Conservation (phyloP, 768 basidiomycete species). For the Kwoniella newhampshirensis region DNA sequence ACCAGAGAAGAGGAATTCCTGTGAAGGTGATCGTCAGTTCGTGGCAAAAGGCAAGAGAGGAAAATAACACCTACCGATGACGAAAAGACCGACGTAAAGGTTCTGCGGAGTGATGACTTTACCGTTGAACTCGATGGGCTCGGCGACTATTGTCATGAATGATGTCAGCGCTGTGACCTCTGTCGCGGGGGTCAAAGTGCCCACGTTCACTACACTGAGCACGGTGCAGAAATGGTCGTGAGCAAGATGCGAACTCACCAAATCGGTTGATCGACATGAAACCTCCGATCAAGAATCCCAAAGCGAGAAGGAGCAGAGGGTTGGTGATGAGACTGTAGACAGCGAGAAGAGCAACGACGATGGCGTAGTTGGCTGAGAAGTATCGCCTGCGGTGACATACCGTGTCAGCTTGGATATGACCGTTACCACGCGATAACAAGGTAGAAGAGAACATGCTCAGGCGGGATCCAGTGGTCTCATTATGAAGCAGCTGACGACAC, state of each 20-base stretch:
- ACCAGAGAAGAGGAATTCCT: constrained; percentile 40
- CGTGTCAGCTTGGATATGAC: too few species aligned
- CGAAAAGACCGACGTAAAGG: constrained; percentile 83
- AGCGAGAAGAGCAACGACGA: constrained; percentile 82
- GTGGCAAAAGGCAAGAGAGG: neutral
- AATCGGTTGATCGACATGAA: constrained; percentile 86
- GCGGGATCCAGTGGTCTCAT: too few species aligned
- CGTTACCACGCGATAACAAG: too few species aligned
- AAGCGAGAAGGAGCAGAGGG: constrained; percentile 73
- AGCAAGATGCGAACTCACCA: constrained; percentile 59
- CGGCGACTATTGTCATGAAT: constrained; percentile 73
- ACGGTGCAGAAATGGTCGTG: too few species aligned
- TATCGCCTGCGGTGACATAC: constrained; percentile 64
- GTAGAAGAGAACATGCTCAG: too few species aligned
- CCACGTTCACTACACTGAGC: too few species aligned
- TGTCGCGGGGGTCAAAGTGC: too few species aligned
- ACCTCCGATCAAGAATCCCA: constrained; percentile 86
- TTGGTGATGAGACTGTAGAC: constrained; percentile 81
- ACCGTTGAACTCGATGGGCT: constrained; percentile 78
- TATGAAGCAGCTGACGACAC: too few species aligned
- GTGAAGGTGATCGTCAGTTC: neutral
- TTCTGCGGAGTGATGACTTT: constrained; percentile 83
- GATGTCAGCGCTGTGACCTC: too few species aligned
- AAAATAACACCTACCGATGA: constrained; percentile 58
- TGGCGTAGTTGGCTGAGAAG: constrained; percentile 78